Percentiles rank a stretch among this genome's conserved stretches.
These are phyloP conservation scores for Lactifluus rugatus DNA, from an alignment of 768 basidiomycete species.

Conservation along the genomic window DNA sequence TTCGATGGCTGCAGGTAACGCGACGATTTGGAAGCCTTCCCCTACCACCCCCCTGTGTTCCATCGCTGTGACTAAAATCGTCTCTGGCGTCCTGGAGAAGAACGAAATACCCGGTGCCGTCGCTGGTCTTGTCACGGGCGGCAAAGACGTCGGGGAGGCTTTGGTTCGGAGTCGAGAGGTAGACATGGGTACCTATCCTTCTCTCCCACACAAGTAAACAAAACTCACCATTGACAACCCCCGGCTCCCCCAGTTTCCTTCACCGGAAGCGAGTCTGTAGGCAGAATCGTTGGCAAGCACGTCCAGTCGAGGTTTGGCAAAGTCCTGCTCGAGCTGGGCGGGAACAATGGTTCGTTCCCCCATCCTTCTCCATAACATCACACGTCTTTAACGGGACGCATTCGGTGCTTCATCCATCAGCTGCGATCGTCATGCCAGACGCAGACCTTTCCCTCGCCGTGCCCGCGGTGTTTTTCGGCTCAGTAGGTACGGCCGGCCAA, in stretches of 20 bases:
- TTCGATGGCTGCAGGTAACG: slow-evolving; percentile 83
- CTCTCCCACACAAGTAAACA: background rate
- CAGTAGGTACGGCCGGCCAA: slow-evolving; percentile 69
- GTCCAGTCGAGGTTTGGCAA: slow-evolving; percentile 88
- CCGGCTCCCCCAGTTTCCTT: slow-evolving; percentile 60
- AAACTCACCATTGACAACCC: too few species aligned
- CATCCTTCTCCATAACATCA: background rate
- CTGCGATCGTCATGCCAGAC: slow-evolving; percentile 87
- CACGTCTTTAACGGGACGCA: background rate
- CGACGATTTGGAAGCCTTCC: slow-evolving; percentile 93
- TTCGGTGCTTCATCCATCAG: slow-evolving; percentile 31
- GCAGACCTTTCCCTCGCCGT: slow-evolving; percentile 87
- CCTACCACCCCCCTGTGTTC: slow-evolving; percentile 81
- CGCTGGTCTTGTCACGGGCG: slow-evolving; percentile 76
- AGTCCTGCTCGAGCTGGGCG: slow-evolving; percentile 83
- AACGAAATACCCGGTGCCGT: slow-evolving; percentile 81
- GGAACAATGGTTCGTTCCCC: slow-evolving; percentile 72
- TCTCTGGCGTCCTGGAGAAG: slow-evolving; percentile 67
- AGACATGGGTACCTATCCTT: slow-evolving; percentile 55
- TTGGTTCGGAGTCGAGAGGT: slow-evolving; percentile 66
- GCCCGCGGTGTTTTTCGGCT: slow-evolving; percentile 87
- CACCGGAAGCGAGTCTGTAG: slow-evolving; percentile 86
- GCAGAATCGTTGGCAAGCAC: slow-evolving; percentile 75
- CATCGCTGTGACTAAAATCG: slow-evolving; percentile 84
- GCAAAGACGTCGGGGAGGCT: slow-evolving; percentile 67